phyloP scores from a whole-genome alignment of 2,329 filamentous ascomycete species.

The Penicillium paneum region DNA sequence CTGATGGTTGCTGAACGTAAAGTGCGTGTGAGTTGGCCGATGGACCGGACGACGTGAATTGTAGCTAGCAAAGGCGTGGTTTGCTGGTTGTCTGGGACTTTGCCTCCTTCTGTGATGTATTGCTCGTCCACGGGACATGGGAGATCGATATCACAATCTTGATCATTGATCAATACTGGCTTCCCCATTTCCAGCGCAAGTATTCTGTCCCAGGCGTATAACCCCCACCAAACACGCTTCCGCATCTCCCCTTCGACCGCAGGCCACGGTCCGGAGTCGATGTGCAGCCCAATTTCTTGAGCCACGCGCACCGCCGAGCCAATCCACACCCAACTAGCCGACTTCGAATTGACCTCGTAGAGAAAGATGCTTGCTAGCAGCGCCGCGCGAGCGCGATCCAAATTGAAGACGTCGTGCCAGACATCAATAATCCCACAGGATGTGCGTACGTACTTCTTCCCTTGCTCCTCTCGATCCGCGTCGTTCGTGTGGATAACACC shows the following conservation, averaged over 20 bases:
- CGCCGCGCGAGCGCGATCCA: conserved; percentile 71
- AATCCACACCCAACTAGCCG: conserved; percentile 81
- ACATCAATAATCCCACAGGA: conserved; percentile 70
- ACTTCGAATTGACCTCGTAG: conserved; percentile 80
- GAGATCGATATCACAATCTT: conserved; percentile 79
- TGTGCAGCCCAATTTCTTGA: conserved; percentile 79
- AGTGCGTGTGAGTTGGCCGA: conserved; percentile 68
- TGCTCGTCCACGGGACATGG: conserved; percentile 80
- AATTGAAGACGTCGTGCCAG: conserved; percentile 72
- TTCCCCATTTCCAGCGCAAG: conserved; percentile 76
- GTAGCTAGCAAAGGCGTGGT: conserved; percentile 73
- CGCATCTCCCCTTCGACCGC: conserved; percentile 81
- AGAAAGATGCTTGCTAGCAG: conserved; percentile 75
- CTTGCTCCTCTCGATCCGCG: conserved; percentile 55
- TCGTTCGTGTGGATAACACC: conserved; percentile 70
- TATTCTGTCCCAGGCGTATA: conserved; percentile 81
- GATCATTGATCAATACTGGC: conserved; percentile 78
- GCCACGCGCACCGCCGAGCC: conserved; percentile 74
- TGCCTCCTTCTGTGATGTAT: conserved; percentile 49
- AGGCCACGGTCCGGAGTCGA: conserved; percentile 69
- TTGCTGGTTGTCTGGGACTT: conserved; percentile 47
- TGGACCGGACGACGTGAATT: conserved; percentile 76
- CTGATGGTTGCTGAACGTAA: conserved; percentile 66
- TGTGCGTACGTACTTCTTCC: conserved; percentile 66
- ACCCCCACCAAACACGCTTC: conserved; percentile 85